Percentiles rank a stretch among this genome's conserved stretches.
Conservation (phyloP, 176 grass and related monocot species). For the Eleusine coracana region DNA sequence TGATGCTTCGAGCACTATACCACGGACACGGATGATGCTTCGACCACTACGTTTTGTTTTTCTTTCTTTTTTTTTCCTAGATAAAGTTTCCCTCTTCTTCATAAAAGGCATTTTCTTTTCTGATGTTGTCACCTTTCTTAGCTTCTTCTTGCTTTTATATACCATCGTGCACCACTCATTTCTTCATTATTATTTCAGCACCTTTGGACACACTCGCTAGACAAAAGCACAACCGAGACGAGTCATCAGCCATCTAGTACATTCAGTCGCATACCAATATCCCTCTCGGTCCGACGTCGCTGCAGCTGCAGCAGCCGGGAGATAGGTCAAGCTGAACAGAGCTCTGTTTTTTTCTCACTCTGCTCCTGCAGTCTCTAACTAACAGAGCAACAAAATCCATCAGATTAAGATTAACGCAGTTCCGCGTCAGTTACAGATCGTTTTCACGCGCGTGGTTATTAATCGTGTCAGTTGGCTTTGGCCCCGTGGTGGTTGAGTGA, state of each 20-base stretch:
- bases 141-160: too few species aligned
- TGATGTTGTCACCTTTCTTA: not conserved
- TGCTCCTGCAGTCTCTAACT: not conserved
- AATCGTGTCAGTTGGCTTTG: too few species aligned
- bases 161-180: not conserved
- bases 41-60: not conserved
- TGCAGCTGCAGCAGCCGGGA: not conserved
- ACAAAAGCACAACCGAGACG: too few species aligned
- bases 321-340: not conserved
- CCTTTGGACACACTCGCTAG: not conserved
- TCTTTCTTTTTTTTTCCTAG: not conserved
- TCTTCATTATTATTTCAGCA: not conserved
- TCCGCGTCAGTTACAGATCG: too few species aligned
- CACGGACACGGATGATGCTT: not conserved
- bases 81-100: not conserved
- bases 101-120: not conserved
- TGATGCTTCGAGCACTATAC: conserved; percentile 12
- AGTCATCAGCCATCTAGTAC: too few species aligned
- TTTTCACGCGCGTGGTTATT: too few species aligned
- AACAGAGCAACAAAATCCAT: not conserved
- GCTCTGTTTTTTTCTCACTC: not conserved
- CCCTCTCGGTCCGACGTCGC: not conserved
- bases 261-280: too few species aligned
- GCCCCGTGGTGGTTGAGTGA: not conserved
- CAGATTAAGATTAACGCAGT: too few species aligned